Conservation (phyloP, 2,329 filamentous ascomycete genomes). For the Pestalotiopsis sp. region DNA sequence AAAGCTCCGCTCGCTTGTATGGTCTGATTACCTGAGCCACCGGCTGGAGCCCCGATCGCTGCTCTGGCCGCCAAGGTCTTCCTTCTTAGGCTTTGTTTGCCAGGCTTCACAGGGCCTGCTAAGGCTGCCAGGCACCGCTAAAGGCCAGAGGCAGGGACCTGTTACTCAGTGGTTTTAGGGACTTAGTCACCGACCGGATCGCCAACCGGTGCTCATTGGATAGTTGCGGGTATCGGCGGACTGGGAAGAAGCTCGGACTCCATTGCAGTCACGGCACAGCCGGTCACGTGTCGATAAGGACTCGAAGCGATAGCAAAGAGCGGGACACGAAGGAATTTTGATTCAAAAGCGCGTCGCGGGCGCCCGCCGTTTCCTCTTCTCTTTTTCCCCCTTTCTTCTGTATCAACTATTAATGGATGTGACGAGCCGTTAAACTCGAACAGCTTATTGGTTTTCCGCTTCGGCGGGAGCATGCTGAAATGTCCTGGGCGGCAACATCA, state of each 20-base stretch:
- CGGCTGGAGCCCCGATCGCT: not conserved
- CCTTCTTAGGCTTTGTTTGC: not conserved
- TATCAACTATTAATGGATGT: conserved; percentile 78
- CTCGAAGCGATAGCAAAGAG: not conserved
- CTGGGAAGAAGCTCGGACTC: not conserved
- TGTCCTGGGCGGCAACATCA: conserved; percentile 61
- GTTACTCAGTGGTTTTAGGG: not conserved
- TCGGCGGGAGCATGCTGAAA: conserved; percentile 61
- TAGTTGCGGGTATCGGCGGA: not conserved
- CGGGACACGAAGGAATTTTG: not conserved
- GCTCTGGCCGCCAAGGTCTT: no score
- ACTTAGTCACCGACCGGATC: not conserved
- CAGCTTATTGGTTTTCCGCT: conserved; percentile 55
- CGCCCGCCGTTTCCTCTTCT: conserved; percentile 13
- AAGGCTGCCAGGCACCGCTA: not conserved
- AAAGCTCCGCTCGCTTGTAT: not conserved
- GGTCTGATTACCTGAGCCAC: not conserved
- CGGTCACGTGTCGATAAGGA: conserved; percentile 16
- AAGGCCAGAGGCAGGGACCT: not conserved
- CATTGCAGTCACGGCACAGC: not conserved
- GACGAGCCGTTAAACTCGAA: conserved; percentile 64
- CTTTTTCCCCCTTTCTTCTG: conserved; percentile 45
- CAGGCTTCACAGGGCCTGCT: not conserved
- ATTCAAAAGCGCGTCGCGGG: not conserved
- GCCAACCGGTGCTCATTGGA: not conserved